A percentile compares a stretch with the other conserved stretches of the same genome.
These are phyloP conservation scores for Davidsoniella eucalypti DNA, from an alignment of 2,329 filamentous ascomycete species.

Conservation along the genomic window DNA sequence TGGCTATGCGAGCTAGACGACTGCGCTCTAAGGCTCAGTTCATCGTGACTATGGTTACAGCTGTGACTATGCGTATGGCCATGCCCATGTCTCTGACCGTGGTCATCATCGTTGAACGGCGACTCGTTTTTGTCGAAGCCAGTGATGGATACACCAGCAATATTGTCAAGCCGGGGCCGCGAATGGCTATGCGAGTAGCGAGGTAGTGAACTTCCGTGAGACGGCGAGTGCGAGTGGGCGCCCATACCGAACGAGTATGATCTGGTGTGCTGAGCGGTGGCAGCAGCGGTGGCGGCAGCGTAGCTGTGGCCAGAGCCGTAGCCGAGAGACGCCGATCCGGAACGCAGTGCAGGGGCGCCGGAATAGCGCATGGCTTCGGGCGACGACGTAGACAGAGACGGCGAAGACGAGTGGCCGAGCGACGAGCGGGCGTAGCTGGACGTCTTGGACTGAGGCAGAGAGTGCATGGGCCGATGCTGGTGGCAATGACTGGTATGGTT, in stretches of 20 bases:
- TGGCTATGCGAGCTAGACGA: conserved; percentile 14
- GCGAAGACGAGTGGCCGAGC: background rate
- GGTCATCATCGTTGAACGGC: conserved; percentile 5
- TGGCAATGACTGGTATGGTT: background rate
- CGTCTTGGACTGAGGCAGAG: no score
- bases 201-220: background rate
- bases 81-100: conserved; percentile 15
- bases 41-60: conserved; percentile 16
- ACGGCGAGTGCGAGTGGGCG: conserved; percentile 6
- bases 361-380: background rate
- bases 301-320: background rate
- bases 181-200: background rate
- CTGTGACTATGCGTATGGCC: conserved; percentile 15
- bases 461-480: background rate
- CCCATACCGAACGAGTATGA: conserved; percentile 7
- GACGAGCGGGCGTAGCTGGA: no score
- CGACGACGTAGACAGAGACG: background rate
- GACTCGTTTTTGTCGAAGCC: background rate
- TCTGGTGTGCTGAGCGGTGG: background rate
- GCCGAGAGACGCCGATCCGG: background rate
- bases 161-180: background rate
- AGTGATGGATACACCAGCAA: background rate
- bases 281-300: background rate
- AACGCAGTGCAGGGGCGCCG: no score
- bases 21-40: conserved; percentile 1